Percentiles rank a stretch among this genome's conserved stretches.
Evolutionary conservation across 2,329 filamentous ascomycete species (phyloP).

Genomic region (Colletotrichum gigasporum): DNA sequence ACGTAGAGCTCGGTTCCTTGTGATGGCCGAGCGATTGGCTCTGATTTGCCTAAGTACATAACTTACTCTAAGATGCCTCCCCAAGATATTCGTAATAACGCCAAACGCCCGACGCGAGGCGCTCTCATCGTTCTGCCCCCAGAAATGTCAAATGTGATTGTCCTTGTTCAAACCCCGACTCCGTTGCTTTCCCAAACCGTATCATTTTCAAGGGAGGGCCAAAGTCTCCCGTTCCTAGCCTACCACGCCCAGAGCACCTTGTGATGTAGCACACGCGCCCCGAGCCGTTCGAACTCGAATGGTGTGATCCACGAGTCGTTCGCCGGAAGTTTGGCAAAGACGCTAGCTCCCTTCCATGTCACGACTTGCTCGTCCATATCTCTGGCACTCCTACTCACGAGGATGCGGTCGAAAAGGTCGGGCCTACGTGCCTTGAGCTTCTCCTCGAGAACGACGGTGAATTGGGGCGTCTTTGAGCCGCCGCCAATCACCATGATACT

Average conservation of each 20-base stretch:
- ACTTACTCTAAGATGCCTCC: background rate
- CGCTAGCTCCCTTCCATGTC: conserved; percentile 96
- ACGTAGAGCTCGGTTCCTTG: background rate
- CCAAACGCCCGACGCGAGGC: conserved; percentile 23
- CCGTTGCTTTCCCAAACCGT: conserved; percentile 23
- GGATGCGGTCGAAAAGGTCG: conserved; percentile 67
- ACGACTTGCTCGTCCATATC: conserved; percentile 98
- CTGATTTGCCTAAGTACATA: background rate
- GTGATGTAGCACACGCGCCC: conserved; percentile 83
- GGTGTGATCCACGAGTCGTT: conserved; percentile 96
- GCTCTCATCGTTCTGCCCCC: conserved; percentile 14
- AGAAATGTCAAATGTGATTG: conserved; percentile 1
- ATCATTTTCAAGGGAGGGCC: background rate
- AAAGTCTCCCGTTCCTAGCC: background rate
- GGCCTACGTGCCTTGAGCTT: conserved; percentile 74
- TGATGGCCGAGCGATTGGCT: background rate
- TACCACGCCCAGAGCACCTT: conserved; percentile 76
- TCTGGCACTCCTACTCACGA: conserved; percentile 77
- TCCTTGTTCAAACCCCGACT: conserved; percentile 18
- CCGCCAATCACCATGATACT: conserved; percentile 93
- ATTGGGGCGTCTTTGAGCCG: conserved; percentile 81
- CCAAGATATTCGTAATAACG: conserved; percentile 6
- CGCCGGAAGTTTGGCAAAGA: conserved; percentile 90
- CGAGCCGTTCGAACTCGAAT: conserved; percentile 88
- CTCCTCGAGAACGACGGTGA: conserved; percentile 86